A percentile compares a stretch with the other conserved stretches of the same genome.
Conservation (phyloP, 768 basidiomycete species). For the Lepiota venenata region DNA sequence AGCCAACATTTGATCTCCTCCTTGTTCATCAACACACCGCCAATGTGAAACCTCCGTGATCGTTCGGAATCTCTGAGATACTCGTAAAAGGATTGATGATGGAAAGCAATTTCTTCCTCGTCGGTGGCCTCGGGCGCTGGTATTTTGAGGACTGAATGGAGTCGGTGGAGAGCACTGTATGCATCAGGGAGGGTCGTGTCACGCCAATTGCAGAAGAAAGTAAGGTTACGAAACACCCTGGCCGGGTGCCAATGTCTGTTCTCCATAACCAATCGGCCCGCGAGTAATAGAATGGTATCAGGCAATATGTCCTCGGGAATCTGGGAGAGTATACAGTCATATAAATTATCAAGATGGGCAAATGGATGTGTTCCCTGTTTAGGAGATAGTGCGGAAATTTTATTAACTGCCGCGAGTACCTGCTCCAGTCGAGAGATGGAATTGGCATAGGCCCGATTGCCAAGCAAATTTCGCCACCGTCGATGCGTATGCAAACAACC, state of each 20-base stretch:
- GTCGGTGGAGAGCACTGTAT: neutral
- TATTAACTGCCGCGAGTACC: neutral
- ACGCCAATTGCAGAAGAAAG: neutral
- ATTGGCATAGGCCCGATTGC: neutral
- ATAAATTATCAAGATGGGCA: neutral
- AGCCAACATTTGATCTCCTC: too few species aligned
- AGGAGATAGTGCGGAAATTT: neutral
- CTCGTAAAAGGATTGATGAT: too few species aligned
- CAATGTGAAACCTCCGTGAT: too few species aligned
- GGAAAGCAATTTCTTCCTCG: too few species aligned
- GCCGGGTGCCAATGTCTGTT: too few species aligned
- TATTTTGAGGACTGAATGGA: neutral
- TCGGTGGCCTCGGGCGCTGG: neutral
- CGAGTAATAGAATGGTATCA: neutral
- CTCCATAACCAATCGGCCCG: neutral
- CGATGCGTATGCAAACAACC: constrained; percentile 23
- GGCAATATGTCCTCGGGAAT: neutral
- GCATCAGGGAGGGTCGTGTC: neutral
- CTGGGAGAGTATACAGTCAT: neutral
- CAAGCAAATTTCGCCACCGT: constrained; percentile 21
- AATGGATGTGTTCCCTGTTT: neutral
- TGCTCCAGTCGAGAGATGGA: neutral
- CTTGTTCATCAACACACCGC: too few species aligned
- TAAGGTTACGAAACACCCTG: too few species aligned
- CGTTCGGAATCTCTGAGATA: too few species aligned